Evolutionary conservation across 1,284 basidiomycete genomes (phyloP).

Genomic region (Boletus sp.): DNA sequence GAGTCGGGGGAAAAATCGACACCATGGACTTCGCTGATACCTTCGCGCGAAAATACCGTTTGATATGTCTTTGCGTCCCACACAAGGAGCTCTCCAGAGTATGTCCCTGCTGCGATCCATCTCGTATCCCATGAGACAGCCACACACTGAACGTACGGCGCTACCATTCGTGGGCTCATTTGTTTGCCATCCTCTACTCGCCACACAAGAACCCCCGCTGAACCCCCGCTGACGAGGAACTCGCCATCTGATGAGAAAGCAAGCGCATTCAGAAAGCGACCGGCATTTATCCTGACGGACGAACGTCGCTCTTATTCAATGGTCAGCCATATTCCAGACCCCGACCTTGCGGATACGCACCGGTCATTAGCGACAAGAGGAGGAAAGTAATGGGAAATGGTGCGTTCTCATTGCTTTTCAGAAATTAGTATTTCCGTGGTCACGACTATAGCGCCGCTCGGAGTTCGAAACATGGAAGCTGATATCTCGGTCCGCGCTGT

Average conservation of each 20-base stretch:
- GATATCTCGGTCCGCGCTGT: no score
- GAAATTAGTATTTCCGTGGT: no score
- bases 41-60: neutral
- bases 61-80: conserved; percentile 2
- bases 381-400: no score
- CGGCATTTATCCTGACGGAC: neutral
- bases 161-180: neutral
- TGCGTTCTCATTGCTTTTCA: no score
- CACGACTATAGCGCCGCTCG: no score
- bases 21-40: neutral
- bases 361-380: neutral
- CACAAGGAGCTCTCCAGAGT: neutral
- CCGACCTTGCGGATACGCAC: neutral
- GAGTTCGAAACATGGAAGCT: no score
- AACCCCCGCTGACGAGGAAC: neutral
- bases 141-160: neutral
- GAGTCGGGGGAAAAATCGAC: conserved; percentile 20
- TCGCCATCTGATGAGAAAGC: neutral
- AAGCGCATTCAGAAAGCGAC: neutral
- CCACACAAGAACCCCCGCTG: neutral
- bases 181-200: neutral
- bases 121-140: conserved; percentile 1
- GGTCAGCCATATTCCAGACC: neutral
- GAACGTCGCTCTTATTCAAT: neutral
- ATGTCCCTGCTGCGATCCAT: conserved; percentile 13